These are phyloP conservation scores for Simmondsia chinensis DNA, from an alignment of 148 eudicot genomes.

Conservation along the genomic window DNA sequence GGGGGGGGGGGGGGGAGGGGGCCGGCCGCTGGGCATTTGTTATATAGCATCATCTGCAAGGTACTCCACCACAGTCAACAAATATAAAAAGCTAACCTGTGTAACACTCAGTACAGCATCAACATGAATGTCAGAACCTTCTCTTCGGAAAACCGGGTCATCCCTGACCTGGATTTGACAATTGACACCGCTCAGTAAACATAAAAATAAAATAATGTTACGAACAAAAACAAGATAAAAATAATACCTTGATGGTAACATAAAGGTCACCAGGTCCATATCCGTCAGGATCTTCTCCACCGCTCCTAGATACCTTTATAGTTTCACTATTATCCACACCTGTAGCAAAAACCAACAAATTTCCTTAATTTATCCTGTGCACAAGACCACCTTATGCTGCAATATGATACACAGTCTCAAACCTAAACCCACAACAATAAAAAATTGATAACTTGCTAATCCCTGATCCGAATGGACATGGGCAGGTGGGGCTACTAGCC, in stretches of 20 bases:
- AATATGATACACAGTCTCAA: no score
- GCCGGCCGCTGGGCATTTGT: no score
- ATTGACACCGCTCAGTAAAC: neutral
- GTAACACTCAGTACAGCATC: conserved; percentile 71
- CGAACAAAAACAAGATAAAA: neutral
- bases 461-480: no score
- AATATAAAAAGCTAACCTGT: conserved; percentile 37
- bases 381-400: no score
- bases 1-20: no score
- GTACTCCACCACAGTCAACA: no score
- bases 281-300: conserved; percentile 97
- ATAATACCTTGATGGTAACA: conserved; percentile 59
- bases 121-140: conserved; percentile 87
- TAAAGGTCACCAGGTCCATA: conserved; percentile 81
- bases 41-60: no score
- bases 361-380: neutral
- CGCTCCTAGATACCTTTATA: conserved; percentile 60
- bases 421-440: conserved; percentile 8
- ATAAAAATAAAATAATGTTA: neutral
- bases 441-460: no score
- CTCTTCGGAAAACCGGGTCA: conserved; percentile 92
- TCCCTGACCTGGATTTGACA: conserved; percentile 54
- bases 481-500: no score
- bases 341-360: conserved; percentile 22
- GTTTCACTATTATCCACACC: conserved; percentile 66